A percentile compares a stretch with the other conserved stretches of the same genome.
These are phyloP conservation scores for Tylopilus intermedius DNA, from an alignment of 768 basidiomycete species.

Conservation along the genomic window DNA sequence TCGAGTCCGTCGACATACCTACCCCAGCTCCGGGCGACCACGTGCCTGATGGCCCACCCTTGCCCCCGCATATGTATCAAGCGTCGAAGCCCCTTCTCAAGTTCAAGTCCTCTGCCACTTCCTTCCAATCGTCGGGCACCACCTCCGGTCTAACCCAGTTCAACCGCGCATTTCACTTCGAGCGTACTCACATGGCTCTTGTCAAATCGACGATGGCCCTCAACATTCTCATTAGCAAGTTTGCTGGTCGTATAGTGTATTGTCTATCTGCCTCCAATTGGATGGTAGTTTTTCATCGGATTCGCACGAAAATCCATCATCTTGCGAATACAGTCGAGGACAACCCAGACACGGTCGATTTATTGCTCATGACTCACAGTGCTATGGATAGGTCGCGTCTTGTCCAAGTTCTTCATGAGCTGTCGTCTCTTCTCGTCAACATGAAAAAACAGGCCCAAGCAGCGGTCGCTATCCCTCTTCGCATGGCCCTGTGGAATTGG, in stretches of 20 bases:
- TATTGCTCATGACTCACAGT: constrained; percentile 74
- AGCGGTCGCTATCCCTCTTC: constrained; percentile 66
- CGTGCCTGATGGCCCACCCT: constrained; percentile 16
- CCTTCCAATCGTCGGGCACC: constrained; percentile 38
- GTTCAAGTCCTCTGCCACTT: constrained; percentile 37
- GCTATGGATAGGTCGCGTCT: constrained; percentile 67
- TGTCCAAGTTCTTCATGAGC: constrained; percentile 67
- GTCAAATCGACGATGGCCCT: constrained; percentile 51
- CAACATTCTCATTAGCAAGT: constrained; percentile 61
- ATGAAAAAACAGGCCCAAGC: constrained; percentile 72
- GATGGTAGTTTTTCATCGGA: constrained; percentile 65
- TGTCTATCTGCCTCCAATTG: constrained; percentile 88
- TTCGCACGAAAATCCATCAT: constrained; percentile 63
- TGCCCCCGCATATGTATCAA: constrained; percentile 42
- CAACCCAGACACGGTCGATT: constrained; percentile 64
- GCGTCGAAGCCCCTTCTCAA: constrained; percentile 27
- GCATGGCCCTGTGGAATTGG: constrained; percentile 88
- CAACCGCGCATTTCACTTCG: constrained; percentile 39
- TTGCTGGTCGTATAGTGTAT: constrained; percentile 74
- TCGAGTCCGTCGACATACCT: constrained; percentile 51
- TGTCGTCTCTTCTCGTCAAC: constrained; percentile 77
- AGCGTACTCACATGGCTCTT: constrained; percentile 59
- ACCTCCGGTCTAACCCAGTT: constrained; percentile 21
- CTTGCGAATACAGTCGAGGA: constrained; percentile 52
- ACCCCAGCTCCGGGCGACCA: constrained; percentile 21